Conservation (phyloP, 1,284 basidiomycete genomes). For the Phenoliferia sp. region DNA sequence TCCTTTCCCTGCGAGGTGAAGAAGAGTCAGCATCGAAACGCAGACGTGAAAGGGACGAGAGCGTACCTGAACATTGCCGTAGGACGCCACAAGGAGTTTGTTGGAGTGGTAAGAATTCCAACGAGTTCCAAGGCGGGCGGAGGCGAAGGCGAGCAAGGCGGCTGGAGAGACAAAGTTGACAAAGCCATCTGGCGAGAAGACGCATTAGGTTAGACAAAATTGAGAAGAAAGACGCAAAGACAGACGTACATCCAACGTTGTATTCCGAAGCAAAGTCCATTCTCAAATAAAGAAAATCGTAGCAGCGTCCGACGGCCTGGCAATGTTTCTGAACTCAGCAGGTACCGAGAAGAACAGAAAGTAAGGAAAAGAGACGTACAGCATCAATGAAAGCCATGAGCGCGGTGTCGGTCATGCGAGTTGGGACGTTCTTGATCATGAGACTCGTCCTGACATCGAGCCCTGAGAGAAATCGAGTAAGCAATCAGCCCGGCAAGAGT, state of each 20-base stretch:
- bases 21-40: background rate
- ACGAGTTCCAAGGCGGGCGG: constrained; percentile 58
- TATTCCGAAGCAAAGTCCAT: constrained; percentile 68
- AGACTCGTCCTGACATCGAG: constrained; percentile 68
- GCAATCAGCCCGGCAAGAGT: background rate
- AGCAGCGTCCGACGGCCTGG: constrained; percentile 37
- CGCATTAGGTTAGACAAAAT: background rate
- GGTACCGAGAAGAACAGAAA: background rate
- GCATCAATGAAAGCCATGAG: constrained; percentile 62
- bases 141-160: constrained; percentile 62
- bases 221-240: too few species aligned
- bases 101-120: constrained; percentile 82
- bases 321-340: background rate
- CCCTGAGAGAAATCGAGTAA: constrained; percentile 44
- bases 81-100: constrained; percentile 46
- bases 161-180: constrained; percentile 73
- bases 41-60: background rate
- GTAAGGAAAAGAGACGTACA: constrained; percentile 44
- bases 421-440: constrained; percentile 63
- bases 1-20: constrained; percentile 61
- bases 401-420: constrained; percentile 75
- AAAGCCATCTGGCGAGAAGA: constrained; percentile 14
- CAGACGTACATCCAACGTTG: constrained; percentile 66
- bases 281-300: constrained; percentile 77
- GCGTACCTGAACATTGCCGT: constrained; percentile 30